Percentiles rank a stretch among this genome's conserved stretches.
These are phyloP conservation scores for Tylopilus rubrobrunneus DNA, from an alignment of 768 basidiomycete genomes.

Conservation along the genomic window DNA sequence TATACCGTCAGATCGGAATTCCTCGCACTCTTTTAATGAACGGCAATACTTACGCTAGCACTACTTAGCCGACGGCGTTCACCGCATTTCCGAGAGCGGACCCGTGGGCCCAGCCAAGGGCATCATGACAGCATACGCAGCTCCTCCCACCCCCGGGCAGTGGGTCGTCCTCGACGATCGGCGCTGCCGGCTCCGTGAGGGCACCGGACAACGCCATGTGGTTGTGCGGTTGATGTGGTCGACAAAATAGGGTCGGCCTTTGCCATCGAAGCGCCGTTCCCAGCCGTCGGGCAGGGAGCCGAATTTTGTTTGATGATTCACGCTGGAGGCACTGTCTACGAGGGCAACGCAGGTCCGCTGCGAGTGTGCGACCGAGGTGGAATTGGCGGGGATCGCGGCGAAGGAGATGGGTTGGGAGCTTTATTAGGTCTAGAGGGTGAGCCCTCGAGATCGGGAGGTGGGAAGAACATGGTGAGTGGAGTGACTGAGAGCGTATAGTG, in stretches of 20 bases:
- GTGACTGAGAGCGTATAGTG: background rate
- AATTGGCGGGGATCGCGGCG: background rate
- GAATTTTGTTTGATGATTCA: background rate
- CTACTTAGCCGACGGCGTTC: too few species aligned
- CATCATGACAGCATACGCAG: too few species aligned
- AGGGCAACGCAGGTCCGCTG: background rate
- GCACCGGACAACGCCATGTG: background rate
- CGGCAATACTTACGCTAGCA: slow-evolving; percentile 6
- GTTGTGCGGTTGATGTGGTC: slow-evolving; percentile 14
- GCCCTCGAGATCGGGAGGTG: background rate
- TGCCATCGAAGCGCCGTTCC: background rate
- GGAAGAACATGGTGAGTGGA: background rate
- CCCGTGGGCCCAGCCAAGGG: too few species aligned
- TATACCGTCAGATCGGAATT: too few species aligned
- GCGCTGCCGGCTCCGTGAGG: too few species aligned
- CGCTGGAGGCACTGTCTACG: background rate
- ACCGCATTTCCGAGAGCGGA: too few species aligned
- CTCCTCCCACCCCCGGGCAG: too few species aligned
- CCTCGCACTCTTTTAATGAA: too few species aligned
- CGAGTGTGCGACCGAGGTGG: background rate
- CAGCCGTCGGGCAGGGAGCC: background rate
- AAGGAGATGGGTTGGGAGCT: background rate
- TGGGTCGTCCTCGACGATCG: slow-evolving; percentile 51
- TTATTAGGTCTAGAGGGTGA: background rate
- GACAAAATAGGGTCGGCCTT: slow-evolving; percentile 35